Evolutionary conservation across 2,329 filamentous ascomycete species (phyloP), one percentile per base, ranked within the genome.

Genomic region (Cytospora mali): DNA sequence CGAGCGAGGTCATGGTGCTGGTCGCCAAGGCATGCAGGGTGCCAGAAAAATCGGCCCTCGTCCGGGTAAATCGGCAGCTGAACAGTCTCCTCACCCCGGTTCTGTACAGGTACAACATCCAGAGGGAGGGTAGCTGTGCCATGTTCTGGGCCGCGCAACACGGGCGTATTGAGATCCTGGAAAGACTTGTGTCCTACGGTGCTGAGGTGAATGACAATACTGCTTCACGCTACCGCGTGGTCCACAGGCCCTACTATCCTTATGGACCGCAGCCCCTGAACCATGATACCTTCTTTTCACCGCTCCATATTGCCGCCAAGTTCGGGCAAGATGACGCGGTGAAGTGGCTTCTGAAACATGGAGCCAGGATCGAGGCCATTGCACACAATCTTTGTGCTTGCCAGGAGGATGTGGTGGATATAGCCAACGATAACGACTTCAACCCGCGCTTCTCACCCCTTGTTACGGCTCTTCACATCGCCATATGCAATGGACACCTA

Each of bases 131-230:
- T 14, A 23, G 23, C 29, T 35, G 51, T 11, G 51, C 51, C 29
- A 35, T 54, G 51, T 54, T 33, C 51, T 54, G 51, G 51, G 51
- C 51, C 23, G 9, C 51, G 14, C n/a, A 54, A 11, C 51, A 54
- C 16, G 51, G 51, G n/a, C 27, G 33, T n/a, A 35, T 54, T n/a
- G 33, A 35, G 10, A 35, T 29, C 10, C n/a, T 54, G 9, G 29
- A 54, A 16, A 9, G 29, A 11, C 23, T 54, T 29, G 29, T 29
- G 6, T 54, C 51, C 25, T 35, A n/a, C 29, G 51, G 51, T 6
- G 51, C 51, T 7, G 51, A 54, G 9, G 10, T 54, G n/a, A 54
- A 54, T 29, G 51, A 54, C 51, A 54, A 16, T 29, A 54, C 29
- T n/a, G 51, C 29, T 9, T 54, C 51, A 25, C 51, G 51, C 5